These are phyloP conservation scores for Didymella lethalis DNA, from an alignment of 2,329 filamentous ascomycete genomes.

Conservation along the genomic window DNA sequence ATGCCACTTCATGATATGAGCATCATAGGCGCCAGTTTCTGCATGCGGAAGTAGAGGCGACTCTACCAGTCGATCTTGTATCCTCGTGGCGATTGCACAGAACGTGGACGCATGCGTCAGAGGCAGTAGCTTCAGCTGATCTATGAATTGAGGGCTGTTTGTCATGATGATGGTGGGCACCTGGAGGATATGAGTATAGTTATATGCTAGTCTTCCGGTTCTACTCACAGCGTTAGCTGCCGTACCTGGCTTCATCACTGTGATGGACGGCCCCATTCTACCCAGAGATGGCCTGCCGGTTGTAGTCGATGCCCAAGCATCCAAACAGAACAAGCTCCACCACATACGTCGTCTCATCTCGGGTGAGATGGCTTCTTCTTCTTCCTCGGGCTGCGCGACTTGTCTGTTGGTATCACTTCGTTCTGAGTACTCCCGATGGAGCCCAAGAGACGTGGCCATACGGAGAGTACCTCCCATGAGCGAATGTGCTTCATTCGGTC, in stretches of 20 bases:
- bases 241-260: conserved; percentile 49
- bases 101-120: conserved; percentile 80
- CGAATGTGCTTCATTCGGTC: conserved; percentile 78
- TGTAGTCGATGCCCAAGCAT: conserved; percentile 55
- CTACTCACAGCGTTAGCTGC: conserved; percentile 40
- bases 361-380: conserved; percentile 48
- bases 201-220: background rate
- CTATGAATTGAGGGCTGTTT: conserved; percentile 51
- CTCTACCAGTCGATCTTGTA: conserved; percentile 77
- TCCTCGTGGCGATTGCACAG: conserved; percentile 78
- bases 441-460: conserved; percentile 76
- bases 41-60: conserved; percentile 71
- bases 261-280: conserved; percentile 50
- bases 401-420: conserved; percentile 29
- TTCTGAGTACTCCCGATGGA: conserved; percentile 70
- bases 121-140: conserved; percentile 72
- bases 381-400: conserved; percentile 30
- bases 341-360: conserved; percentile 54
- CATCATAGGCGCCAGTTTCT: conserved; percentile 72
- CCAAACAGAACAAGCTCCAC: conserved; percentile 57
- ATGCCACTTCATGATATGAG: conserved; percentile 75
- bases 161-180: conserved; percentile 38
- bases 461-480: conserved; percentile 74
- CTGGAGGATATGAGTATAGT: conserved; percentile 21
- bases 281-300: conserved; percentile 53